A percentile compares a stretch with the other conserved stretches of the same genome.
Evolutionary conservation across 2,329 filamentous ascomycete genomes (phyloP).

Genomic region (Microthyrium microscopicum): DNA sequence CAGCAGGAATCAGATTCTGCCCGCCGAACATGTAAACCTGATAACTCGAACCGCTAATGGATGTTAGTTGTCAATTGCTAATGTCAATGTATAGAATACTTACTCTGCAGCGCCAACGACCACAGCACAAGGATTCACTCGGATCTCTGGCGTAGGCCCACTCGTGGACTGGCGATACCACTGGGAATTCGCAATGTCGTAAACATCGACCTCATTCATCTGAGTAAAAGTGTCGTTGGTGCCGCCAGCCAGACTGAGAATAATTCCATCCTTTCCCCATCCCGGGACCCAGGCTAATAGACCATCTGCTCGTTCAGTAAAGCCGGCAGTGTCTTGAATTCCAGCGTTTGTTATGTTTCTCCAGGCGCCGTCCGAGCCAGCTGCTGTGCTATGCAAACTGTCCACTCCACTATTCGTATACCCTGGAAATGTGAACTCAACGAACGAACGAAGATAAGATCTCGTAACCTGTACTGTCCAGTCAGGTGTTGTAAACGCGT

Average conservation of each 20-base stretch:
- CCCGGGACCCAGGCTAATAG: constrained; percentile 60
- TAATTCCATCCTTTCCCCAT: constrained; percentile 56
- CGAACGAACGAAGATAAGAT: constrained; percentile 55
- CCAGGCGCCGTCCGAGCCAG: constrained; percentile 46
- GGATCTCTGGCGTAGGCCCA: constrained; percentile 40
- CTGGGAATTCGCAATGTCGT: constrained; percentile 50
- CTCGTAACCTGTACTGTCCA: constrained; percentile 50
- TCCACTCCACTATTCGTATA: constrained; percentile 47
- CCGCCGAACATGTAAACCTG: constrained; percentile 68
- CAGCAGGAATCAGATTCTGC: constrained; percentile 51
- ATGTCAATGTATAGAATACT: constrained; percentile 8
- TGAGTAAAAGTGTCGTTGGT: constrained; percentile 46
- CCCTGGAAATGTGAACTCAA: constrained; percentile 62
- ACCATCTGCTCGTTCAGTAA: constrained; percentile 59
- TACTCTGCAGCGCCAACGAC: constrained; percentile 52
- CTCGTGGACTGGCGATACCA: constrained; percentile 63
- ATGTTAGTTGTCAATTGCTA: constrained; percentile 6
- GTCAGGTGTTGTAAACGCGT: constrained; percentile 43
- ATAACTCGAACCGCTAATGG: constrained; percentile 45
- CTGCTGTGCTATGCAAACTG: constrained; percentile 29
- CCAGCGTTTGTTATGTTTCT: constrained; percentile 60
- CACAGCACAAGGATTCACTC: constrained; percentile 53
- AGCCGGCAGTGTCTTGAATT: constrained; percentile 46
- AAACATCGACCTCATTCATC: constrained; percentile 66
- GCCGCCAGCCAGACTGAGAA: constrained; percentile 64